Evolutionary conservation across 805 yeast genomes (phyloP).

Genomic region (Naumovozyma baii): DNA sequence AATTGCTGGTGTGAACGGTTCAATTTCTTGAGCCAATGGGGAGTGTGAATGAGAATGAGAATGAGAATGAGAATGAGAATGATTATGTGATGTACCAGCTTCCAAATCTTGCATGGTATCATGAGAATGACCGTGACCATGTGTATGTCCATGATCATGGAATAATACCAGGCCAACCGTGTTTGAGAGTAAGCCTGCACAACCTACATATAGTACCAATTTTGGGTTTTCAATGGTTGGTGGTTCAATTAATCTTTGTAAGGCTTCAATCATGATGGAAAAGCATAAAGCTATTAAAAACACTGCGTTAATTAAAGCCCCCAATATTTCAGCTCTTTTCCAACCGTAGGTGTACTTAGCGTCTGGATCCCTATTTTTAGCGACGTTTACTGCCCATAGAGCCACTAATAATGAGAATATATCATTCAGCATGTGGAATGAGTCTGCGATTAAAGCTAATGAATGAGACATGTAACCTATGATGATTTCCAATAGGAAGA

Average conservation of each 20-base stretch:
- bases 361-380: slow-evolving; percentile 72
- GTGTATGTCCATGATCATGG: slow-evolving; percentile 49
- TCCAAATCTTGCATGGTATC: slow-evolving; percentile 3
- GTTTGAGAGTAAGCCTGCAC: slow-evolving; percentile 74
- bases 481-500: slow-evolving; percentile 77
- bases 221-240: slow-evolving; percentile 73
- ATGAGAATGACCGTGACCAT: slow-evolving; percentile 43
- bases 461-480: slow-evolving; percentile 90
- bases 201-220: slow-evolving; percentile 72
- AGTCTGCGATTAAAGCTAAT: slow-evolving; percentile 87
- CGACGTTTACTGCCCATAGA: slow-evolving; percentile 90
- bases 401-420: slow-evolving; percentile 84
- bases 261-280: slow-evolving; percentile 84
- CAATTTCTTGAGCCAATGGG: too few relatives aligned
- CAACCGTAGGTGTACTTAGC: slow-evolving; percentile 92
- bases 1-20: too few relatives aligned
- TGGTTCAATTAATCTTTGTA: slow-evolving; percentile 79
- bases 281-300: slow-evolving; percentile 86
- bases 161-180: slow-evolving; percentile 74
- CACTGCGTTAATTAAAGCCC: slow-evolving; percentile 90
- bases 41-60: slow-evolving; percentile 3
- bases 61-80: slow-evolving; percentile 5
- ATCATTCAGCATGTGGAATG: slow-evolving; percentile 96
- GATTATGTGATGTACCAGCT: slow-evolving; percentile 20
- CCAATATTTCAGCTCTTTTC: slow-evolving; percentile 95